Evolutionary conservation across 495 filamentous ascomycete species (phyloP).

Genomic region (Tuber umbilicatum): DNA sequence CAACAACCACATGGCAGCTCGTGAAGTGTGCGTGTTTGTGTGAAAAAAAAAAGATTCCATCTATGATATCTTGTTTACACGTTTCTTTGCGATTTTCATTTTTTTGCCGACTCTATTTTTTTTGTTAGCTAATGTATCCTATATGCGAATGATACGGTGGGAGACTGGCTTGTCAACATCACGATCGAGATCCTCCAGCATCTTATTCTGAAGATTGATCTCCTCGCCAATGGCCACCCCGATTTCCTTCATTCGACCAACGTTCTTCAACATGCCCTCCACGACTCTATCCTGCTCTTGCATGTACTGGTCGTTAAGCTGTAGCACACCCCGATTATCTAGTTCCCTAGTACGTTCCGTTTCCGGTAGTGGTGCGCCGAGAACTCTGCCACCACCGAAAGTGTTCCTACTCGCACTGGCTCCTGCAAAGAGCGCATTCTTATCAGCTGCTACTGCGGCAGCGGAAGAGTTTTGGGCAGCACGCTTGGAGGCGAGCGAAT

Average conservation of each 20-base stretch:
- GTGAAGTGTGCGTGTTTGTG: background rate
- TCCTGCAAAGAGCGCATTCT: constrained; percentile 51
- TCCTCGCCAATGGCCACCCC: constrained; percentile 79
- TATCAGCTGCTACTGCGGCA: constrained; percentile 51
- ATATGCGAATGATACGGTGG: constrained; percentile 2
- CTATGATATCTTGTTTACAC: constrained; percentile 66
- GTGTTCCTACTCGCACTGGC: constrained; percentile 26
- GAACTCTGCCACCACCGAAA: constrained; percentile 55
- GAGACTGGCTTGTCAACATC: constrained; percentile 56
- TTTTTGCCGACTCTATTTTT: constrained; percentile 59
- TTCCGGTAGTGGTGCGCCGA: constrained; percentile 71
- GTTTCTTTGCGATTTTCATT: constrained; percentile 72
- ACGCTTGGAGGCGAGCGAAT: constrained; percentile 54
- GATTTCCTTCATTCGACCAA: constrained; percentile 76
- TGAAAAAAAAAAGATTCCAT: background rate
- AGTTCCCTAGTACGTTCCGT: constrained; percentile 80
- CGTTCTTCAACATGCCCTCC: constrained; percentile 65
- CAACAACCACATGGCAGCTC: background rate
- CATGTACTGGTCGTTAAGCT: constrained; percentile 79
- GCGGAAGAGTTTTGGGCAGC: constrained; percentile 43
- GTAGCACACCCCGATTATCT: constrained; percentile 81
- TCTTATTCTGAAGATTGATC: constrained; percentile 72
- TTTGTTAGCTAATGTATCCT: constrained; percentile 31
- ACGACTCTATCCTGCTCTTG: constrained; percentile 77
- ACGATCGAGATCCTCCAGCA: constrained; percentile 68